These are phyloP conservation scores for Zoysia matrella DNA, from an alignment of 202 grass and related monocot species.

Conservation along the genomic window DNA sequence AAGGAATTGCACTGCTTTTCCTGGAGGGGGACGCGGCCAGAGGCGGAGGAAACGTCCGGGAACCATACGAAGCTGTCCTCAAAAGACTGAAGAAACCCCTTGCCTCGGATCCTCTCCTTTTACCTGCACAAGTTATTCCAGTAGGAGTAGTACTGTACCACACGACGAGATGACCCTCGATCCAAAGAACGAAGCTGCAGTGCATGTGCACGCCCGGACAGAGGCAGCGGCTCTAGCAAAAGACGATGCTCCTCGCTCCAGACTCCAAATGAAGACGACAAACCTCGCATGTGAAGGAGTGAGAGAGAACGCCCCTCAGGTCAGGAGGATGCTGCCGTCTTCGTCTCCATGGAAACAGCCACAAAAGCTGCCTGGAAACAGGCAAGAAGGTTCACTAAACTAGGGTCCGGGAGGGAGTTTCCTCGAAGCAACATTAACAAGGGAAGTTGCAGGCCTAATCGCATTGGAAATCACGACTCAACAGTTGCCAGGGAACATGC, in stretches of 20 bases:
- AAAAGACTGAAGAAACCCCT: neutral
- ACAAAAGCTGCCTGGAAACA: slow-evolving; percentile 38
- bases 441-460: slow-evolving; percentile 19
- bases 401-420: neutral
- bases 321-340: neutral
- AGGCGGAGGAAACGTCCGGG: slow-evolving; percentile 21
- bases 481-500: neutral
- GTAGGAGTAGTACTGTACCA: neutral
- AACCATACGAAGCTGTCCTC: neutral
- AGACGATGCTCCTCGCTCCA: neutral
- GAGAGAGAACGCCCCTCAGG: no score
- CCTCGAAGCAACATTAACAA: slow-evolving; percentile 1
- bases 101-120: slow-evolving; percentile 39
- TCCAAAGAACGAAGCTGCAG: neutral
- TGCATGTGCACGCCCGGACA: slow-evolving; percentile 16
- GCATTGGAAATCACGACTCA: neutral
- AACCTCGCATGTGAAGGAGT: neutral
- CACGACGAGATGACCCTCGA: neutral
- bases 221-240: neutral
- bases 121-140: neutral
- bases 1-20: no score
- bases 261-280: slow-evolving; percentile 14
- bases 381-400: slow-evolving; percentile 8
- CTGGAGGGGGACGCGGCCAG: neutral
- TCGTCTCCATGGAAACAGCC: slow-evolving; percentile 29